phyloP scores from a whole-genome alignment of 805 yeast genomes.

The Yarrowia yakushimensis region DNA sequence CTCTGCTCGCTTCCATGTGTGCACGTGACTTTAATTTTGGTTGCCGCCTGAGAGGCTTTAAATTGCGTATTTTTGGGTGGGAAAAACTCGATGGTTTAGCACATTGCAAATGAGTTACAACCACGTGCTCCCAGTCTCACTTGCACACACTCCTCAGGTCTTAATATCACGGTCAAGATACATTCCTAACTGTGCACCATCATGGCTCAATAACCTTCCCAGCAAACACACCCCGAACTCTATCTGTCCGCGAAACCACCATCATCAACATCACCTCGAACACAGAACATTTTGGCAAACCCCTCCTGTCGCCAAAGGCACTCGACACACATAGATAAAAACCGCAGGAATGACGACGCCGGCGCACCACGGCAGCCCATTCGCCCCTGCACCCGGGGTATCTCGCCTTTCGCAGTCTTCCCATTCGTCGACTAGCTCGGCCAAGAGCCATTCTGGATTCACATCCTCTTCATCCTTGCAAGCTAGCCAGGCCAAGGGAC shows the following conservation, averaged over 20 bases:
- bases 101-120: too few species aligned
- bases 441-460: background rate
- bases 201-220: background rate
- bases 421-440: constrained; percentile 4
- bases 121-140: too few species aligned
- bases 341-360: constrained; percentile 22
- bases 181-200: background rate
- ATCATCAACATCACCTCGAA: constrained; percentile 6
- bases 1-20: too few species aligned
- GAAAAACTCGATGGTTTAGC: too few species aligned
- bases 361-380: constrained; percentile 23
- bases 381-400: constrained; percentile 1
- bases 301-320: background rate
- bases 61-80: too few species aligned
- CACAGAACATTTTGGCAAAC: background rate
- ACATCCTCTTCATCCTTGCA: background rate
- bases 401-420: constrained; percentile 2
- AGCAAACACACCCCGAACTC: constrained; percentile 15
- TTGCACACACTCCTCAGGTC: too few species aligned
- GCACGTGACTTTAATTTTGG: too few species aligned
- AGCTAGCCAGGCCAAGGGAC: constrained; percentile 12
- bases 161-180: too few species aligned
- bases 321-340: background rate
- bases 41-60: too few species aligned
- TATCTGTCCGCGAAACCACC: constrained; percentile 9